Percentiles rank a stretch among this genome's conserved stretches.
phyloP scores from a whole-genome alignment of 2,329 filamentous ascomycete genomes.

The Gaeumannomyces sp. region DNA sequence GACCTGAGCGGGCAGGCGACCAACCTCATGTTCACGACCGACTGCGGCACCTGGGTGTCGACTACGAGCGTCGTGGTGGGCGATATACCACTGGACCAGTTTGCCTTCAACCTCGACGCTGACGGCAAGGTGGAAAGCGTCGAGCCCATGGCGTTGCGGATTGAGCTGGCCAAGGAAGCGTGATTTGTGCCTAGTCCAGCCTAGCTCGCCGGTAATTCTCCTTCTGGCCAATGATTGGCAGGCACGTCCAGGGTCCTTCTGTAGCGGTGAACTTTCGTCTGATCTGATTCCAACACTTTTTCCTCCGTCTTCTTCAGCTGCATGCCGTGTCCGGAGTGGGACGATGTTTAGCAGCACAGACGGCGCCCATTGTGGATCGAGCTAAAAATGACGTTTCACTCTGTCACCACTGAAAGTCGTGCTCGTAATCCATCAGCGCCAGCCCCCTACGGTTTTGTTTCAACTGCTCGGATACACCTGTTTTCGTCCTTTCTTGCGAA shows the following conservation, averaged over 20 bases:
- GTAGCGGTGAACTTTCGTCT: background rate
- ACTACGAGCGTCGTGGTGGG: constrained; percentile 20
- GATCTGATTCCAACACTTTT: background rate
- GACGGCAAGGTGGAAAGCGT: constrained; percentile 18
- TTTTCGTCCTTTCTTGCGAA: too few relatives aligned
- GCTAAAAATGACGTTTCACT: too few relatives aligned
- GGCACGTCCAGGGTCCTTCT: background rate
- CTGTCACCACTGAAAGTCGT: too few relatives aligned
- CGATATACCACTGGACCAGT: constrained; percentile 20
- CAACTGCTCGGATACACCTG: too few relatives aligned
- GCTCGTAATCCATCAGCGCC: too few relatives aligned
- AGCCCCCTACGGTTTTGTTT: too few relatives aligned
- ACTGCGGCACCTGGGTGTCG: constrained; percentile 21
- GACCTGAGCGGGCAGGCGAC: constrained; percentile 17
- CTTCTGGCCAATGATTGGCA: background rate
- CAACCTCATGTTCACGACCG: constrained; percentile 15
- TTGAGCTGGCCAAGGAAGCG: constrained; percentile 16
- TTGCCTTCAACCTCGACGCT: constrained; percentile 20
- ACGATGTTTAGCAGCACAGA: too few relatives aligned
- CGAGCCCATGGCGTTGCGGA: constrained; percentile 21
- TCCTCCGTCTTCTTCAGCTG: background rate
- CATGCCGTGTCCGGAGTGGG: background rate
- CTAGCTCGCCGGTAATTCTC: too few relatives aligned
- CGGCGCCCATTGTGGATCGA: too few relatives aligned
- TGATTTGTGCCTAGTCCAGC: background rate